Evolutionary conservation across 345 rosid genomes (phyloP), one percentile per base, ranked within the genome.

Genomic region (Moricandia moricandioides): DNA sequence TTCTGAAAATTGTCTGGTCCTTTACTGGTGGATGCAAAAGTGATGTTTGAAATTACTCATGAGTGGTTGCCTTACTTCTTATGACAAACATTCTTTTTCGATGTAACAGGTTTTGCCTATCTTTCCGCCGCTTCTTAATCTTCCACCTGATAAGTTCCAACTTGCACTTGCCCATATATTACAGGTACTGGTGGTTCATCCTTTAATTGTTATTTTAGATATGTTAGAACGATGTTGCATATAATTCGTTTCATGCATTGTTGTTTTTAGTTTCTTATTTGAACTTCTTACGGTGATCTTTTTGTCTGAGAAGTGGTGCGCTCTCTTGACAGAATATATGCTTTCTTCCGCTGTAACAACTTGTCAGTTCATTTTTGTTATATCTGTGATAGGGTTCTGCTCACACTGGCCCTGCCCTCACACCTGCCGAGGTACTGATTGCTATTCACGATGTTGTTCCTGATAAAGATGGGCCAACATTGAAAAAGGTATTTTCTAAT

Each of bases 341-440:
- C 51, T 73, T 62, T 56, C 47, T 63, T 64, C 62, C 69, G 5
- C 13, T 62, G 63, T 73, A 37, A 63, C 49, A 56, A 67, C 52
- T 52, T 37, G 5, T 62, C 69, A n/a, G 30, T 37, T 67, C 52
- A 6, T 72, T 47, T 56, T 63, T 69, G 40, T 69, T 68, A 49
- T 69, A 35, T 76, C 63, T 40, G 72, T 82, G 79, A 70, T 91
- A 94, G 99, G 99, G 99, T 82, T 90, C 99, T 61, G 96, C 99
- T 72, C 96, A 92, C 79, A 90, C 97, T 4, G 97, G 99, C 80
- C 99, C 99, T 74, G 99, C 99, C 55, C 84, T 94, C 81, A 94
- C 97, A 30, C 99, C 99, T 34, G 96, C 90, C 18, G 99, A 94
- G 83, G 99, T 94, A 55, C 82, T 94, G 82, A 92, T 94, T 77